Evolutionary conservation across 148 eudicot species (phyloP), one percentile per base, ranked within the genome.

Genomic region (Vaccinium corymbosum): DNA sequence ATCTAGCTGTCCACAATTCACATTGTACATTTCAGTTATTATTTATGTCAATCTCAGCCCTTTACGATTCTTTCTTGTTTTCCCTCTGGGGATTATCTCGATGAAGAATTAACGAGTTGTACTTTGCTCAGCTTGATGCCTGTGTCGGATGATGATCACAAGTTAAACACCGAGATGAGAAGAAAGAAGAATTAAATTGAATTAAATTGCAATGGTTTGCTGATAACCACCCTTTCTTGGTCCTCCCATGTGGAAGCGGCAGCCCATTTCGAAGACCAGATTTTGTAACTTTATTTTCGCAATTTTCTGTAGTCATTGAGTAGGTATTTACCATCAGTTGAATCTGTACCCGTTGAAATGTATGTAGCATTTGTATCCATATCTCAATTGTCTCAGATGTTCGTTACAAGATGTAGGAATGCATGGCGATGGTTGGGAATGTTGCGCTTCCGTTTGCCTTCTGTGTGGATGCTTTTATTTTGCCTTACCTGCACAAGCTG

Each of bases 171-270:
- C 14, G 0, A 4, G 56, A 76, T 76, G 79, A 46, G 8, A 75
- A 75, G 10, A 73, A 38, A 7, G 22, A 46, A 17, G 50, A 46
- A 19, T 17, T 68, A 27, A 29, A 38, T 46, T 19, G 50, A 46
- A 19, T 17, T 68, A 27, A 29, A 38, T 46, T 19, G 51, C 25
- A 72, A 5, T 72, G 20, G 50, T 38, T 16, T 38, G 7, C 2
- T 17, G 50, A 74, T 38, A 74, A 74, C 8, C 51, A 32, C 20
- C 78, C 50, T 74, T 74, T 17, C 22, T 74, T 71, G 48, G 50
- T 16, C 78, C 78, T 74, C 78, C 52, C 52, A 19, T 42, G 77
- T 73, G 77, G 77, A 46, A 20, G 32, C 79, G 49, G 55, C 53
- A 49, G 27, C 55, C 3, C 11, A 10, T 20, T 42, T 8, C 0